A percentile compares a stretch with the other conserved stretches of the same genome.
Evolutionary conservation across 768 basidiomycete genomes (phyloP).

Genomic region (Mycena alexandri): DNA sequence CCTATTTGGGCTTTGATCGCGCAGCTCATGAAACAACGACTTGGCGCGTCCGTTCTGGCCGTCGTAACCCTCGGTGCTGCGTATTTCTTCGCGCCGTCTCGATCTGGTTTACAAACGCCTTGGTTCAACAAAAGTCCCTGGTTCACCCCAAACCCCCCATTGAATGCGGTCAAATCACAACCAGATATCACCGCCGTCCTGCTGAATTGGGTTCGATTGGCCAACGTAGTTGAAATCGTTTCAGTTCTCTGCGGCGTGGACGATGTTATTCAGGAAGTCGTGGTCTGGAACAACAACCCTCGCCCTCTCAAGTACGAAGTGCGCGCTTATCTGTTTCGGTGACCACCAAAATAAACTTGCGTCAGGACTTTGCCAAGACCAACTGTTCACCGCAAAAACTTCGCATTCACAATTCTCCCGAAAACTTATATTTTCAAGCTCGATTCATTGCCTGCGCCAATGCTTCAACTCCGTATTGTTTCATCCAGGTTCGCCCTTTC

Average conservation of each 20-base stretch:
- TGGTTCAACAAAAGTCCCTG: neutral
- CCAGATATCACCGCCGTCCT: constrained; percentile 67
- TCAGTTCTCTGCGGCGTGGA: constrained; percentile 64
- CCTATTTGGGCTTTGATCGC: no score
- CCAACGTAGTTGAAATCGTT: constrained; percentile 70
- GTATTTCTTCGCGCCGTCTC: no score
- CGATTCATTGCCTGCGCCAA: constrained; percentile 70
- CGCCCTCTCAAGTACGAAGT: constrained; percentile 57
- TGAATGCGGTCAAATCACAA: neutral
- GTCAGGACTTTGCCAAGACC: constrained; percentile 56
- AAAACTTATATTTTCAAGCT: constrained; percentile 72
- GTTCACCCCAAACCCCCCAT: neutral
- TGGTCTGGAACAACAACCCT: constrained; percentile 77
- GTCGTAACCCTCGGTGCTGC: constrained; percentile 17
- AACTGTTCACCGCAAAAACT: constrained; percentile 60
- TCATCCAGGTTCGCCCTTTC: constrained; percentile 63
- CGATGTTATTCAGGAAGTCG: constrained; percentile 55
- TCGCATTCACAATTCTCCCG: constrained; percentile 66
- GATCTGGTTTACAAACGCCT: no score
- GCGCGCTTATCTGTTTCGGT: constrained; percentile 26
- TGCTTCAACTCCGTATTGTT: constrained; percentile 67
- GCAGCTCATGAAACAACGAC: no score
- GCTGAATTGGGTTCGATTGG: constrained; percentile 76
- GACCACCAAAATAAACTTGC: neutral
- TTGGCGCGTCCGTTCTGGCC: neutral